These are phyloP conservation scores for Geotrichum carabidarum DNA, from an alignment of 1,139 yeast species.

Conservation along the genomic window DNA sequence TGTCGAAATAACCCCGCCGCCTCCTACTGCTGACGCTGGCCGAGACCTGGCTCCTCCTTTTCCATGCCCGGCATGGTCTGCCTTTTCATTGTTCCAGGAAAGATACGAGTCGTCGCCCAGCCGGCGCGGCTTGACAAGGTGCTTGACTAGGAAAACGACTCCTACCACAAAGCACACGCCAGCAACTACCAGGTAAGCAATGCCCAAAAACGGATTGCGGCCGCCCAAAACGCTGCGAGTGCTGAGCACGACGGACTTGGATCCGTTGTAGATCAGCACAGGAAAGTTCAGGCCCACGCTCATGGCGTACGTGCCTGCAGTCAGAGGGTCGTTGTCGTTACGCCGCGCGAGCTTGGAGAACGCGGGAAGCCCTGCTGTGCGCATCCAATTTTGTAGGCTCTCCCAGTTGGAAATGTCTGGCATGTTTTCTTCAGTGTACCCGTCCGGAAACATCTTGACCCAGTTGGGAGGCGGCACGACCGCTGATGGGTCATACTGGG, in stretches of 20 bases:
- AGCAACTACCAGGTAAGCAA: slow-evolving; percentile 86
- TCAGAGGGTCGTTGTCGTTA: slow-evolving; percentile 61
- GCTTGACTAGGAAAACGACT: slow-evolving; percentile 54
- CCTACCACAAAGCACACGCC: slow-evolving; percentile 68
- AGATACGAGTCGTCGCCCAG: slow-evolving; percentile 68
- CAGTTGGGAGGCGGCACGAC: slow-evolving; percentile 97
- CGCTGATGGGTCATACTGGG: slow-evolving; percentile 61
- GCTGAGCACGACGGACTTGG: slow-evolving; percentile 70
- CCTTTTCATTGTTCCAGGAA: slow-evolving; percentile 57
- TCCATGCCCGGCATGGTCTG: background rate
- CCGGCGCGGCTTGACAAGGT: slow-evolving; percentile 62
- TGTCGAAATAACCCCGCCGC: no score
- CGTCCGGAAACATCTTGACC: slow-evolving; percentile 75
- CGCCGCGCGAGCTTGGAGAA: slow-evolving; percentile 78
- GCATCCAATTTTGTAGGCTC: slow-evolving; percentile 97
- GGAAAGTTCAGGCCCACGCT: slow-evolving; percentile 83
- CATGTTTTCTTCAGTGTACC: slow-evolving; percentile 75
- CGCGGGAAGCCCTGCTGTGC: slow-evolving; percentile 82
- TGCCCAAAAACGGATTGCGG: slow-evolving; percentile 78
- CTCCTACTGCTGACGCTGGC: no score
- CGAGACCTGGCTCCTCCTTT: slow-evolving; percentile 10
- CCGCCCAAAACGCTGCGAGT: slow-evolving; percentile 91
- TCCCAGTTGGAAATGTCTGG: slow-evolving; percentile 78
- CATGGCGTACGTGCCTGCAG: slow-evolving; percentile 65
- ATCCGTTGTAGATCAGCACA: slow-evolving; percentile 74